phyloP scores from a whole-genome alignment of 345 rosid genomes.

The Aquilaria sinensis region DNA sequence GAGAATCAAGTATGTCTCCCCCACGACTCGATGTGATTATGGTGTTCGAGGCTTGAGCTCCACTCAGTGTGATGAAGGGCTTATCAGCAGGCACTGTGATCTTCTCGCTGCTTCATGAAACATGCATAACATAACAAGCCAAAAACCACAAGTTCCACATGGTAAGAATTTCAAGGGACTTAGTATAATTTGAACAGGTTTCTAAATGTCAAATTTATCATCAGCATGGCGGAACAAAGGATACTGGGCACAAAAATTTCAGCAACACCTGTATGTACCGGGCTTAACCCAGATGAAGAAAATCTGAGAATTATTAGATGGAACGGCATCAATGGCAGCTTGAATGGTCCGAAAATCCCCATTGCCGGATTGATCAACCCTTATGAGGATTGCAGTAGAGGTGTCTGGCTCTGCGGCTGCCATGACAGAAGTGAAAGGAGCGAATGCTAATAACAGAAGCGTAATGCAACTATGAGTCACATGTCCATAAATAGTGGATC shows the following conservation, averaged over 20 bases:
- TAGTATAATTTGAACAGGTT: too few relatives aligned
- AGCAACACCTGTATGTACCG: slow-evolving; percentile 51
- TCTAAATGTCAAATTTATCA: too few relatives aligned
- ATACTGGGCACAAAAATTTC: background rate
- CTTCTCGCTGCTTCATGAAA: background rate
- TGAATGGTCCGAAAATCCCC: slow-evolving; percentile 62
- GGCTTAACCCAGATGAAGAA: slow-evolving; percentile 56
- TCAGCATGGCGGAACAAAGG: too few relatives aligned
- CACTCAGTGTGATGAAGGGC: slow-evolving; percentile 1
- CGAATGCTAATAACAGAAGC: slow-evolving; percentile 9
- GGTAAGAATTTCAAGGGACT: too few relatives aligned
- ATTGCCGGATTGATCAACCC: slow-evolving; percentile 57
- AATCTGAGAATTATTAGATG: slow-evolving; percentile 32
- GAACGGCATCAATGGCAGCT: slow-evolving; percentile 57
- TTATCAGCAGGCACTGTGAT: background rate
- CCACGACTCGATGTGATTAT: background rate
- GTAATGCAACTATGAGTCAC: slow-evolving; percentile 8
- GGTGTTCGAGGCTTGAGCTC: background rate
- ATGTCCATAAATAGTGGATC: slow-evolving; percentile 19
- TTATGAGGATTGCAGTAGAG: slow-evolving; percentile 39
- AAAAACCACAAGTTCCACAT: background rate
- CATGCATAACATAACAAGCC: background rate
- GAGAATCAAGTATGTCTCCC: slow-evolving; percentile 1
- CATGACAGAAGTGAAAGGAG: slow-evolving; percentile 15
- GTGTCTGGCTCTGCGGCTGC: slow-evolving; percentile 18